A percentile compares a stretch with the other conserved stretches of the same genome.
phyloP scores from a whole-genome alignment of 179 eudicot genomes.

The Actinidia polygama region DNA sequence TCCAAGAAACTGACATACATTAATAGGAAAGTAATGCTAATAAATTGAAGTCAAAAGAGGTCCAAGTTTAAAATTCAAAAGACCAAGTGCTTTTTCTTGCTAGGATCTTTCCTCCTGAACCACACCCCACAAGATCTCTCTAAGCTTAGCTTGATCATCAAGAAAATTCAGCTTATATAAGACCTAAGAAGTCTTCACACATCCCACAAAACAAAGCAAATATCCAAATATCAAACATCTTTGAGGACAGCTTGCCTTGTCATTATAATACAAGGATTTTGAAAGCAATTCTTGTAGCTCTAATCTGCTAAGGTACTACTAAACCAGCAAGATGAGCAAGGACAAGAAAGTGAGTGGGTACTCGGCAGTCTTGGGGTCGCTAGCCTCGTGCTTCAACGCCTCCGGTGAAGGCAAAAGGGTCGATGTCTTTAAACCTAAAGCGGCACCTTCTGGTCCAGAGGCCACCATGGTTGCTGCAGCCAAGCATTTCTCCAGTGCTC shows the following conservation, averaged over 20 bases:
- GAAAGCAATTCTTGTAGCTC: not conserved
- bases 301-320: not conserved
- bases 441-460: not conserved
- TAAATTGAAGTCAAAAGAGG: not conserved
- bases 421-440: not conserved
- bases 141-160: not conserved
- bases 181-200: not conserved
- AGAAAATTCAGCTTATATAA: conserved; percentile 8
- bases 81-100: not conserved
- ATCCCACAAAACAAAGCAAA: not conserved
- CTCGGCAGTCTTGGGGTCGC: not conserved
- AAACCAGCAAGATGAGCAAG: not conserved
- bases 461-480: conserved; percentile 19
- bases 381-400: conserved; percentile 7
- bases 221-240: not conserved
- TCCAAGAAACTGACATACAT: not conserved
- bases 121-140: too few species aligned
- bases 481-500: conserved; percentile 21
- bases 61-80: not conserved
- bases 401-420: not conserved
- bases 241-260: not conserved
- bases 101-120: not conserved
- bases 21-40: too few species aligned
- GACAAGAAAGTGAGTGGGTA: not conserved
- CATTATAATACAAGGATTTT: not conserved